Conservation (phyloP, 805 yeast species). For the Dipodascus albidus region DNA sequence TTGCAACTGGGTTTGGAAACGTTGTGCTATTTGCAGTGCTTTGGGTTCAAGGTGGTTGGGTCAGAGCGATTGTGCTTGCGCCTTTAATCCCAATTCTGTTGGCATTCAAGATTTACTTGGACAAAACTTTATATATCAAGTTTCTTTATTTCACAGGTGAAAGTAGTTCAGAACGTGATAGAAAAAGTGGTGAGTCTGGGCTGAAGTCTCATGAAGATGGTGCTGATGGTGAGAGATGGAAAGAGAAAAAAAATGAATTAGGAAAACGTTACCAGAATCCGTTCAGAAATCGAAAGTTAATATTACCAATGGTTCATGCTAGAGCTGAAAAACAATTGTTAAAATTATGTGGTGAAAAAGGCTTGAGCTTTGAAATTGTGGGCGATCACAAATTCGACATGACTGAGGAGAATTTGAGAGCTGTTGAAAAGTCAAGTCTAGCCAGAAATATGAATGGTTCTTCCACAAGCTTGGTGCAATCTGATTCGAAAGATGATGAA, state of each 20-base stretch:
- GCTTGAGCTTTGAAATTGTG: too few species aligned
- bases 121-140: neutral
- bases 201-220: too few species aligned
- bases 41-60: conserved; percentile 28
- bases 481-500: neutral
- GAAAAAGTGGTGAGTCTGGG: neutral
- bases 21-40: conserved; percentile 26
- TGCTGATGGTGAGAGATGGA: neutral
- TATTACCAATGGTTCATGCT: conserved; percentile 17
- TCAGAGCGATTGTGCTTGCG: conserved; percentile 20
- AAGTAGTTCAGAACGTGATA: neutral
- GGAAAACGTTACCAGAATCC: conserved; percentile 15
- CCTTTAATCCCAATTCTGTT: conserved; percentile 23
- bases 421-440: neutral
- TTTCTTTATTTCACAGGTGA: neutral
- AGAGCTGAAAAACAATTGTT: conserved; percentile 10
- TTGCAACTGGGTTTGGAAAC: conserved; percentile 27
- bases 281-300: conserved; percentile 8
- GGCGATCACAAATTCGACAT: conserved; percentile 9
- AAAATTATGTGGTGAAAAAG: conserved; percentile 5
- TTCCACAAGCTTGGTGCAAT: too few species aligned
- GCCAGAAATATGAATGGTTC: too few species aligned
- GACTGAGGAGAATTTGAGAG: neutral
- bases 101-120: conserved; percentile 19
- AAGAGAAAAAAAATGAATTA: conserved; percentile 1